phyloP scores from a whole-genome alignment of 2,329 filamentous ascomycete genomes.

The Arthrobotrys musiformis region DNA sequence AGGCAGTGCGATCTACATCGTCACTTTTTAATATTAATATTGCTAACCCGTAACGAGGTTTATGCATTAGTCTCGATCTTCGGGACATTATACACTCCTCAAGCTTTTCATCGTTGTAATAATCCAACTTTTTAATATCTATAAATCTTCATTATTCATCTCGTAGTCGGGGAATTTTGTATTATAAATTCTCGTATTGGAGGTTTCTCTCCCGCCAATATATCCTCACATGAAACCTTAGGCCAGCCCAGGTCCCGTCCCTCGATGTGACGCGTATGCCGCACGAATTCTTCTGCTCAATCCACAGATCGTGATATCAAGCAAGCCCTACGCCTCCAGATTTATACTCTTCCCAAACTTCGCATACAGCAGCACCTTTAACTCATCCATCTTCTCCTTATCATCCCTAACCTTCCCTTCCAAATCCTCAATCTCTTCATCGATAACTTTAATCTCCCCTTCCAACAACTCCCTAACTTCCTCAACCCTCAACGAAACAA shows the following conservation, averaged over 20 bases:
- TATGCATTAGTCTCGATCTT: no score
- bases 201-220: not conserved
- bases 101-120: no score
- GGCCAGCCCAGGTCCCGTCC: not conserved
- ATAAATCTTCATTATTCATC: not conserved
- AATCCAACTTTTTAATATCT: not conserved
- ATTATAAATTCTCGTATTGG: not conserved
- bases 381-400: conserved; percentile 84
- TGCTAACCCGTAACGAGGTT: not conserved
- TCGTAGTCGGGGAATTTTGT: not conserved
- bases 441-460: conserved; percentile 76
- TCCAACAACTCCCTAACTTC: conserved; percentile 88
- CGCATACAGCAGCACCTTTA: conserved; percentile 93
- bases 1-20: not conserved
- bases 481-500: conserved; percentile 83
- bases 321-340: conserved; percentile 61
- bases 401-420: conserved; percentile 80
- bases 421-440: conserved; percentile 77
- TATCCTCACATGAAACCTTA: not conserved
- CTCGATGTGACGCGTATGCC: not conserved
- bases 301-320: not conserved
- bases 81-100: not conserved
- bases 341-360: conserved; percentile 98
- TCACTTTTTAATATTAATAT: not conserved
- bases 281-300: no score